These are phyloP conservation scores for Pyrenochaeta sp. DNA, from an alignment of 2,329 filamentous ascomycete species.

Conservation along the genomic window DNA sequence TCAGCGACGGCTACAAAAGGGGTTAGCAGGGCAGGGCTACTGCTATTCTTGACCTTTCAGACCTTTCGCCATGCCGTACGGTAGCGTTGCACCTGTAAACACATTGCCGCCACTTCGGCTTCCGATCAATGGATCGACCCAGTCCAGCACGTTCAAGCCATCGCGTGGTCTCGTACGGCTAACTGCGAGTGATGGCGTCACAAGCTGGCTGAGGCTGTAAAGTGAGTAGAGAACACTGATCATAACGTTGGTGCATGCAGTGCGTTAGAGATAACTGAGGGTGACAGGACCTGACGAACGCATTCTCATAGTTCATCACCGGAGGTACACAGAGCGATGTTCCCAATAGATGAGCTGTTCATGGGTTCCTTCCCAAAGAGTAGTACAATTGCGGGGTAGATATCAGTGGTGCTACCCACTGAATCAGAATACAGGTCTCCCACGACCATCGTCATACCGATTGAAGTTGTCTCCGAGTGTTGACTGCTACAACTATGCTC, in stretches of 20 bases:
- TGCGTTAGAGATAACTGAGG: neutral
- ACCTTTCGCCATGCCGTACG: conserved; percentile 57
- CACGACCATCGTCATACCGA: too few species aligned
- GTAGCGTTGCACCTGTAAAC: conserved; percentile 55
- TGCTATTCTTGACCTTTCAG: neutral
- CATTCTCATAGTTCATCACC: too few species aligned
- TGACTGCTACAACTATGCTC: too few species aligned
- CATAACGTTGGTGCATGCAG: conserved; percentile 1
- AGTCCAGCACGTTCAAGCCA: conserved; percentile 39
- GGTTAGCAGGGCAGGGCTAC: conserved; percentile 47
- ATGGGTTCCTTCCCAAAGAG: too few species aligned
- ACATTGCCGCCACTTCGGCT: conserved; percentile 55
- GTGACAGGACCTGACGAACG: neutral
- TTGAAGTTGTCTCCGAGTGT: too few species aligned
- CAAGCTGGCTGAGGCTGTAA: conserved; percentile 1
- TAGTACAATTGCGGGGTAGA: too few species aligned
- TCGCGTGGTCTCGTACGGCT: neutral
- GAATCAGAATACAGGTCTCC: too few species aligned
- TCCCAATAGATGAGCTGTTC: too few species aligned
- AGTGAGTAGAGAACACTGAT: neutral
- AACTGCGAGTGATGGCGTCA: neutral
- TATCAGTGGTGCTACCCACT: too few species aligned
- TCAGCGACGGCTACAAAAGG: conserved; percentile 54
- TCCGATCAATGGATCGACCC: conserved; percentile 55
- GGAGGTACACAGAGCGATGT: too few species aligned